Evolutionary conservation across 257 asterid genomes (phyloP).

Genomic region (Forsythia viridissima): DNA sequence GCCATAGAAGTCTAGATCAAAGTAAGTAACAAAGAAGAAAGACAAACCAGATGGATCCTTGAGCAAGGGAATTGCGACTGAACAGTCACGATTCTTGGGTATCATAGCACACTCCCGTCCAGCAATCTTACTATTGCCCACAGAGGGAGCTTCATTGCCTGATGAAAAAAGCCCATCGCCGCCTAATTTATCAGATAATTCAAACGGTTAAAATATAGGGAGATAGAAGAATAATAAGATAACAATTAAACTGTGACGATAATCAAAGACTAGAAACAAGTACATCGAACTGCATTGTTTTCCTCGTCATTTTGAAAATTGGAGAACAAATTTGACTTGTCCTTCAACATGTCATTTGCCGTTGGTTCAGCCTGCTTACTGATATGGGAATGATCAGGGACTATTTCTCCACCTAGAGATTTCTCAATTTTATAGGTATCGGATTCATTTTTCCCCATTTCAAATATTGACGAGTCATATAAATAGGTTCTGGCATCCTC

Average conservation of each 20-base stretch:
- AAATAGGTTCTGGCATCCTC: conserved; percentile 33
- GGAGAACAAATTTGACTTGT: conserved; percentile 11
- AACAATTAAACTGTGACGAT: conserved; percentile 1
- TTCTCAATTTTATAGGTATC: not conserved
- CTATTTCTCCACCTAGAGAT: not conserved
- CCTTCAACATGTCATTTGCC: conserved; percentile 13
- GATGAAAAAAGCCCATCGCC: conserved; percentile 8
- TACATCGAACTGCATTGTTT: not conserved
- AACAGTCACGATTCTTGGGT: conserved; percentile 4
- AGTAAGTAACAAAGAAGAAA: conserved; percentile 12
- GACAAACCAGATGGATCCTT: conserved; percentile 27
- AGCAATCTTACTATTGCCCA: conserved; percentile 21
- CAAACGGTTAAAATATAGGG: conserved; percentile 3
- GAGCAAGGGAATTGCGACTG: conserved; percentile 15
- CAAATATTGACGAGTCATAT: conserved; percentile 45
- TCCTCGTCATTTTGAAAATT: conserved; percentile 21
- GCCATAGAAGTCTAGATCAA: too few relatives aligned
- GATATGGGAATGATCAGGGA: not conserved
- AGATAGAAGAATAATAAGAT: not conserved
- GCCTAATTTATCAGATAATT: conserved; percentile 17
- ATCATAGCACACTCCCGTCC: conserved; percentile 8
- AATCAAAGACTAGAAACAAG: not conserved
- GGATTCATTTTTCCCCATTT: conserved; percentile 31
- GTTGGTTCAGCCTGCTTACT: conserved; percentile 2
- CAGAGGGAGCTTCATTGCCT: conserved; percentile 10